Evolutionary conservation across 75 land plant species (phyloP), one percentile per base, ranked within the genome.

Genomic region (Adiantum capillusveneris): DNA sequence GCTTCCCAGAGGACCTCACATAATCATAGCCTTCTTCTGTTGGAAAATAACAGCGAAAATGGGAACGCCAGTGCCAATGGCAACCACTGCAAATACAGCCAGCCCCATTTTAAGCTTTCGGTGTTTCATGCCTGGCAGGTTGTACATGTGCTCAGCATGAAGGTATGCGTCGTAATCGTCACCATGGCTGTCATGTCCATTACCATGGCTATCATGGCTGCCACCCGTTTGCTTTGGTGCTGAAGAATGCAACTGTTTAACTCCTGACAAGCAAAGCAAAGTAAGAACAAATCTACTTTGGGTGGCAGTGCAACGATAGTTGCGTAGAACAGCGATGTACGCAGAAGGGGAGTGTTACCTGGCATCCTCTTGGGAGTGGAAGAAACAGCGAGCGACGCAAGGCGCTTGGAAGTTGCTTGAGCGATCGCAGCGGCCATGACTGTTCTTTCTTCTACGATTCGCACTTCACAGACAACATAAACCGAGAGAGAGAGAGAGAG

Each of bases 81-180:
- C 65, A 54, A 88, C 56, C 30, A 69, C 72, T 22, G 75, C 58
- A 52, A 78, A 80, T 0, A 88, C 94, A 18, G 37, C 75, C n/a
- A 83, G 56, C 13, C 69, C 19, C 84, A 89, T 76, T 69, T 75
- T 83, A 62, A 89, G 48, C 45, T 51, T 64, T 73, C 79, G 76
- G 60, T 83, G 56, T 60, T 78, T 86, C 84, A 86, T 83, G 65
- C 68, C 69, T 62, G 85, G 86, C 60, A 89, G 60, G 67, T 89
- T 74, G 62, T 89, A 89, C 95, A 89, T 89, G 75, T 86, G 91
- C 73, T 83, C 74, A 1, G 95, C 84, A 60, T 89, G 95, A 7
- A 83, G 20, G 56, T 89, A 89, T 31, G 34, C 50, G 2, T 17
- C 50, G 14, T 30, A 30, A 24, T 24, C 50, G 17, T 46, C 13